A percentile compares a stretch with the other conserved stretches of the same genome.
Evolutionary conservation across 805 yeast species (phyloP).

Genomic region (Starmerella roubikii): DNA sequence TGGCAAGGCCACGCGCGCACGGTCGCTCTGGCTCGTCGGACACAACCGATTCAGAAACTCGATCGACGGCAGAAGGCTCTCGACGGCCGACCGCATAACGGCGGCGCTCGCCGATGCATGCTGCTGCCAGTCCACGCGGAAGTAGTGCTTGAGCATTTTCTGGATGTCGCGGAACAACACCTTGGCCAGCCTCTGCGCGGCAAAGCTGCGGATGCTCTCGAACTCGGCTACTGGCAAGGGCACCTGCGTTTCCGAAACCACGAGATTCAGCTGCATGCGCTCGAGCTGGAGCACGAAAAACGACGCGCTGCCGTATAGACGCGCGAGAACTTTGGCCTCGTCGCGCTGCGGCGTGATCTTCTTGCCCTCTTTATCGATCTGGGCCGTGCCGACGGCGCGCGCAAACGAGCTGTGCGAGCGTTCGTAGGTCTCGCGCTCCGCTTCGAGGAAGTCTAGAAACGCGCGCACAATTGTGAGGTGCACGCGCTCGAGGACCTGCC

Average conservation of each 20-base stretch:
- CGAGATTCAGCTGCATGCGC: slow-evolving; percentile 33
- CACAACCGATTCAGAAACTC: slow-evolving; percentile 23
- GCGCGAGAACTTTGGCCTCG: slow-evolving; percentile 30
- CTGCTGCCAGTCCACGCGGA: slow-evolving; percentile 23
- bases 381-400: slow-evolving; percentile 26
- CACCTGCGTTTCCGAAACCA: slow-evolving; percentile 22
- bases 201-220: slow-evolving; percentile 5
- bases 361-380: slow-evolving; percentile 3
- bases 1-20: slow-evolving; percentile 19
- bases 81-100: slow-evolving; percentile 4
- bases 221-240: not conserved
- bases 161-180: slow-evolving; percentile 8
- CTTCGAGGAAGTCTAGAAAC: slow-evolving; percentile 34
- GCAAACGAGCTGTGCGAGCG: slow-evolving; percentile 28
- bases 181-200: slow-evolving; percentile 6
- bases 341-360: slow-evolving; percentile 15
- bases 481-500: slow-evolving; percentile 35
- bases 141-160: slow-evolving; percentile 3
- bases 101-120: slow-evolving; percentile 1
- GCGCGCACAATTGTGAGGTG: slow-evolving; percentile 44
- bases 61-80: slow-evolving; percentile 12
- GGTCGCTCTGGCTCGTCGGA: slow-evolving; percentile 24
- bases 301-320: slow-evolving; percentile 29
- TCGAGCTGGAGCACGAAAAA: slow-evolving; percentile 30
- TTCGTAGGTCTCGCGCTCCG: slow-evolving; percentile 33